Conservation (phyloP, 129 eudicot genomes). For the Arctium minus region DNA sequence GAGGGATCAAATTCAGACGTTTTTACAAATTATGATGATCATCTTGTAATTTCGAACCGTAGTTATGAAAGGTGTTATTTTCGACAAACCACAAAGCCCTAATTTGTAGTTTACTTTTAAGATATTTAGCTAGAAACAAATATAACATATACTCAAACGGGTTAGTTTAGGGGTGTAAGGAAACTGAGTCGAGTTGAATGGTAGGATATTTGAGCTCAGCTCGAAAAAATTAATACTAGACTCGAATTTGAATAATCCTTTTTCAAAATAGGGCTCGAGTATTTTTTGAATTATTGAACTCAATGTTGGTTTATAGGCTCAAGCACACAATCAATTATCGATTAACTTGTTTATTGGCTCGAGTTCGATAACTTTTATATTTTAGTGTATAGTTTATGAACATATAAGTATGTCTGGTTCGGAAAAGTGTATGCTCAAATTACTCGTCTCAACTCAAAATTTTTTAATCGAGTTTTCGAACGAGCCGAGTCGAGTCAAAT, state of each 20-base stretch:
- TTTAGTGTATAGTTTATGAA: neutral
- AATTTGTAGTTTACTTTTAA: too few species aligned
- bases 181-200: neutral
- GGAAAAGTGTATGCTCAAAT: neutral
- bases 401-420: neutral
- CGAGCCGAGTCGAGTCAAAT: too few species aligned
- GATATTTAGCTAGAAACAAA: too few species aligned
- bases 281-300: neutral
- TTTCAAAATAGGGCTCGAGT: neutral
- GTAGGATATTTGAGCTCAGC: neutral
- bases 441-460: neutral
- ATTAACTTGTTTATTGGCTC: neutral
- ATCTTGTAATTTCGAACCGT: too few species aligned
- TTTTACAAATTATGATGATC: too few species aligned
- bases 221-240: neutral
- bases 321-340: neutral
- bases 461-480: too few species aligned
- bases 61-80: too few species aligned
- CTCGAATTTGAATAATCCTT: neutral
- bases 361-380: neutral
- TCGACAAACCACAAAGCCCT: too few species aligned
- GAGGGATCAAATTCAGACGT: too few species aligned
- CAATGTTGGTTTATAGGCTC: neutral
- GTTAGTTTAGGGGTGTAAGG: neutral
- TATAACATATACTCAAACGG: too few species aligned